Evolutionary conservation across 148 eudicot genomes (phyloP).

Genomic region (Rhododendron griersonianum): DNA sequence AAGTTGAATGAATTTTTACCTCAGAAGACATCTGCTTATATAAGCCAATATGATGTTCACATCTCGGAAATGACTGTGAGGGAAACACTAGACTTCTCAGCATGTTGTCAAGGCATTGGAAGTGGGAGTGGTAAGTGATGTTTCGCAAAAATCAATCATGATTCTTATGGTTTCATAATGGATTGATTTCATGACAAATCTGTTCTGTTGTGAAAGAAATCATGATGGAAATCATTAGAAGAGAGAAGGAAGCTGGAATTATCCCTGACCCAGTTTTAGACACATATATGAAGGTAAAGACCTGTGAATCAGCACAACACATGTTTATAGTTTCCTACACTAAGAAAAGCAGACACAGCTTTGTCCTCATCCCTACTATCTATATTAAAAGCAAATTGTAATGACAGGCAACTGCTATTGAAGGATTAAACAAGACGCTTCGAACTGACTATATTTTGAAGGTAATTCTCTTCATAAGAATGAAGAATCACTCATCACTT

Average conservation of each 20-base stretch:
- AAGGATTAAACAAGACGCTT: conserved; percentile 54
- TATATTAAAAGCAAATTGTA: no score
- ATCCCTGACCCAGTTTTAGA: conserved; percentile 73
- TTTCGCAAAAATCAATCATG: neutral
- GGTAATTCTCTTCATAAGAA: conserved; percentile 10
- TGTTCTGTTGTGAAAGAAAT: conserved; percentile 28
- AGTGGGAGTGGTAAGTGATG: conserved; percentile 48
- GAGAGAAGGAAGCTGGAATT: conserved; percentile 70
- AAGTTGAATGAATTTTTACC: conserved; percentile 58
- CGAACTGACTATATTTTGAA: conserved; percentile 75
- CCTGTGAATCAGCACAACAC: neutral
- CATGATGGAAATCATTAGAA: conserved; percentile 55
- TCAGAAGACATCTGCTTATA: conserved; percentile 72
- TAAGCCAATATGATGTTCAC: conserved; percentile 79
- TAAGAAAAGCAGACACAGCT: no score
- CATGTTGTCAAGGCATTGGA: conserved; percentile 79
- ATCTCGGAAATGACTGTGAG: conserved; percentile 83
- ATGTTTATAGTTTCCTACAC: no score
- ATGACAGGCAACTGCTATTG: conserved; percentile 61
- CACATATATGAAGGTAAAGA: conserved; percentile 72
- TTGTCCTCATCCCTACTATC: no score
- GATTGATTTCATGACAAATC: neutral
- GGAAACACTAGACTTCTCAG: conserved; percentile 69
- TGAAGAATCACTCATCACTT: neutral
- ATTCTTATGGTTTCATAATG: neutral